Evolutionary conservation across 805 yeast genomes (phyloP).

Genomic region (Ogataea corticis): DNA sequence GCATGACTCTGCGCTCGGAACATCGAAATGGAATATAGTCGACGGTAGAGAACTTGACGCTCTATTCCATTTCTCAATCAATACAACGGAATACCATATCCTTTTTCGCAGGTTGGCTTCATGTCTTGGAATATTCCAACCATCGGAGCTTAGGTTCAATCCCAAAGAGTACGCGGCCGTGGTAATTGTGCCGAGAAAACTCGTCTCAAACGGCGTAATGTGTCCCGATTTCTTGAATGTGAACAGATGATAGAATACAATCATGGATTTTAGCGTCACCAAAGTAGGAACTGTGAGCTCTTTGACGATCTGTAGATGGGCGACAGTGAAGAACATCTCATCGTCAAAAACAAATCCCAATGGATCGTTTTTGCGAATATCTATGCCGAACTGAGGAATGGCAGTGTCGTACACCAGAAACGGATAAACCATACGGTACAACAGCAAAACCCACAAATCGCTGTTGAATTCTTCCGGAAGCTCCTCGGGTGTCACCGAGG

Average conservation of each 20-base stretch:
- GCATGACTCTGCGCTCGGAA: neutral
- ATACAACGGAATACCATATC: slow-evolving; percentile 9
- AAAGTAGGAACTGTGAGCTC: slow-evolving; percentile 10
- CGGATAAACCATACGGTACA: slow-evolving; percentile 11
- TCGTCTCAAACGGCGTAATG: slow-evolving; percentile 11
- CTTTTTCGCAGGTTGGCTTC: slow-evolving; percentile 8
- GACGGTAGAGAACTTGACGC: slow-evolving; percentile 9
- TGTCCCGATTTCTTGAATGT: slow-evolving; percentile 9
- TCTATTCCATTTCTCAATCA: slow-evolving; percentile 12
- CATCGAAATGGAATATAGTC: neutral
- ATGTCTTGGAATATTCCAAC: slow-evolving; percentile 11
- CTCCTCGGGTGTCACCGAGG: neutral
- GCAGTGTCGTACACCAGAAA: slow-evolving; percentile 9
- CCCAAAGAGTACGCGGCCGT: slow-evolving; percentile 9
- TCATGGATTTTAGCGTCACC: slow-evolving; percentile 9
- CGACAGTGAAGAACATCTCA: slow-evolving; percentile 8
- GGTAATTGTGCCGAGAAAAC: slow-evolving; percentile 8
- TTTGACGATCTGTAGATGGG: slow-evolving; percentile 7
- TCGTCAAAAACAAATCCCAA: slow-evolving; percentile 10
- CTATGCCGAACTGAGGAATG: slow-evolving; percentile 10
- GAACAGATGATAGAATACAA: slow-evolving; percentile 7
- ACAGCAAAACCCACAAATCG: slow-evolving; percentile 7
- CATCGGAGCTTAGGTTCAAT: neutral
- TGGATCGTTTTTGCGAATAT: slow-evolving; percentile 8
- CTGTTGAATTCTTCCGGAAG: slow-evolving; percentile 2